Evolutionary conservation across 305 asterid genomes (phyloP).

Genomic region (Fraxinus floribunda): DNA sequence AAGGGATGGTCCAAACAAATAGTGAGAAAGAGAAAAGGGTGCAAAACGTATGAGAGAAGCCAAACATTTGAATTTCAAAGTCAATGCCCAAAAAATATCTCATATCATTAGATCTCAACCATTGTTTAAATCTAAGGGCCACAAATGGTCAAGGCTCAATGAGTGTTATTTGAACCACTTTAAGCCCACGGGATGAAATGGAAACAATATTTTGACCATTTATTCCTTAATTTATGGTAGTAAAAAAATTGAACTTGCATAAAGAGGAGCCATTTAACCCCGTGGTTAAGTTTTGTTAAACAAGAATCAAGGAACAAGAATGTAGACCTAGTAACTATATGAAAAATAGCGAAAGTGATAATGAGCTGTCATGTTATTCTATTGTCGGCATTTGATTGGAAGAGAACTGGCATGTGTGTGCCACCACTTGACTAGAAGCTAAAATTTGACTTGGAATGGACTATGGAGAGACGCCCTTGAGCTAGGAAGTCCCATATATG

Average conservation of each 20-base stretch:
- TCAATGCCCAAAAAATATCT: no score
- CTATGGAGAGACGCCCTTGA: constrained; percentile 34
- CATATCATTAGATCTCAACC: no score
- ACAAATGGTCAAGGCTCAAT: no score
- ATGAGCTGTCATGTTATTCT: neutral
- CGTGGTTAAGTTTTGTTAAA: neutral
- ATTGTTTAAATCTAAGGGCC: no score
- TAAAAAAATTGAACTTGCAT: neutral
- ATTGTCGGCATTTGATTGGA: neutral
- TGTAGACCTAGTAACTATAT: neutral
- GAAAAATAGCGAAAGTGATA: neutral
- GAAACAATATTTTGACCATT: neutral
- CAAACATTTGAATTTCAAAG: no score
- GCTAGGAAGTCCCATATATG: constrained; percentile 59
- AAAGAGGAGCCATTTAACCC: neutral
- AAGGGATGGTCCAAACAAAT: no score
- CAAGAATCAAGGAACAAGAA: neutral
- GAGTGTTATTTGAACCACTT: no score
- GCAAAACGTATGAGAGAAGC: no score
- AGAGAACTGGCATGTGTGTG: neutral
- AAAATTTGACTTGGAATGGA: neutral
- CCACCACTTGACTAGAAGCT: neutral
- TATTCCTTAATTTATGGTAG: neutral
- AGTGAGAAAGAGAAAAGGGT: no score
- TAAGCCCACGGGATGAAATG: no score